phyloP scores from a whole-genome alignment of 192 early-diverging fungal species.

The Linnemannia zychae region DNA sequence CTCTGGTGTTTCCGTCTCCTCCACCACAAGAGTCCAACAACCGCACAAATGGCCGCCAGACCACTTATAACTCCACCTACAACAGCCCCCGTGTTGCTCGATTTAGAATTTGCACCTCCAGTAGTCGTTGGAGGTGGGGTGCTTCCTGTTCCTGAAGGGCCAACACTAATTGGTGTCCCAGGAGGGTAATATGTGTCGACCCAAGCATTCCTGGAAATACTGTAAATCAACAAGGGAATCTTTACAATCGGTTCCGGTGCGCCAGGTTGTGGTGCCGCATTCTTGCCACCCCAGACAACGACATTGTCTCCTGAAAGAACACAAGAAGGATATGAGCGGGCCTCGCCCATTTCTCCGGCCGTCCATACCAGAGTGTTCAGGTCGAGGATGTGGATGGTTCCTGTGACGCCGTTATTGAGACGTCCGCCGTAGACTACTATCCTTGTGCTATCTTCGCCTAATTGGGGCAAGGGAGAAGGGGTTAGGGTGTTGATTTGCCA shows the following conservation, averaged over 20 bases:
- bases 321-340: conserved; percentile 25
- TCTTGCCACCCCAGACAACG: conserved; percentile 36
- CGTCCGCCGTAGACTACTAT: conserved; percentile 36
- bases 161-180: too few relatives aligned
- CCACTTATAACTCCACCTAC: conserved; percentile 31
- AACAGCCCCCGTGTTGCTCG: background rate
- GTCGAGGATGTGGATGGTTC: conserved; percentile 29
- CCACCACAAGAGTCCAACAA: conserved; percentile 8
- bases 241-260: background rate
- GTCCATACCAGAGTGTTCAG: conserved; percentile 13
- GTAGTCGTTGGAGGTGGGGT: too few relatives aligned
- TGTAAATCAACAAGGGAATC: conserved; percentile 19
- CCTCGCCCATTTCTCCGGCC: background rate
- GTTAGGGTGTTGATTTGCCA: too few relatives aligned
- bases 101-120: too few relatives aligned
- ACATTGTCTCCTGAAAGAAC: conserved; percentile 36
- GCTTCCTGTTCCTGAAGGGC: background rate
- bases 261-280: background rate
- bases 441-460: conserved; percentile 33
- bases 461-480: too few relatives aligned
- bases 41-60: conserved; percentile 12
- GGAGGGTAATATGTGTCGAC: conserved; percentile 17
- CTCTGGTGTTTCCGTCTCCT: background rate
- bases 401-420: background rate
- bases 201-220: conserved; percentile 15